A percentile compares a stretch with the other conserved stretches of the same genome.
Evolutionary conservation across 768 basidiomycete species (phyloP).

Genomic region (Sutorius australiensis): DNA sequence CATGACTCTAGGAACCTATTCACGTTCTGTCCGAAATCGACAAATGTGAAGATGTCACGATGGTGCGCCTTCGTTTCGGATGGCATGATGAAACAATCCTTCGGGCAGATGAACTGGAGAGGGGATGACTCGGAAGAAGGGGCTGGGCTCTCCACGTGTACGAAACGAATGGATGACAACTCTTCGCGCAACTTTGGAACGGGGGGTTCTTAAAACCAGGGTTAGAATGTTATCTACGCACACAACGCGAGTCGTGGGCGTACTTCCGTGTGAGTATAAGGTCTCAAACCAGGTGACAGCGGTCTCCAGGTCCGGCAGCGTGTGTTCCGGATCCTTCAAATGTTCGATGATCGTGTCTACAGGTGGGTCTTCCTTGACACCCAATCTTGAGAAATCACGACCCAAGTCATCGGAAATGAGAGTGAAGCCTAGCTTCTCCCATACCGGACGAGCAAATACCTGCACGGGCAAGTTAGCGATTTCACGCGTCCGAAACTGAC

Average conservation of each 20-base stretch:
- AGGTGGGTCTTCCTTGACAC: slow-evolving; percentile 6
- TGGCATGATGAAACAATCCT: slow-evolving; percentile 12
- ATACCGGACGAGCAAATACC: slow-evolving; percentile 7
- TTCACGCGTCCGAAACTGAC: neutral
- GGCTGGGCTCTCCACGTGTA: slow-evolving; percentile 1
- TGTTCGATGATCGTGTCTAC: neutral
- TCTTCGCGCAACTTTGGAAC: slow-evolving; percentile 1
- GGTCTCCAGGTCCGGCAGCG: neutral
- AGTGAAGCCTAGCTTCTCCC: slow-evolving; percentile 11
- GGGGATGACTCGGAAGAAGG: neutral
- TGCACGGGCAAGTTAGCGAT: neutral
- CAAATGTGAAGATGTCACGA: slow-evolving; percentile 12
- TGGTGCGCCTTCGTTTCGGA: slow-evolving; percentile 1
- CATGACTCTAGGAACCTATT: slow-evolving; percentile 14
- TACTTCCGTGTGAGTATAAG: slow-evolving; percentile 7
- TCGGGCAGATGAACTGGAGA: slow-evolving; percentile 1
- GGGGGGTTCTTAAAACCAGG: slow-evolving; percentile 1
- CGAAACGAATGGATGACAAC: slow-evolving; percentile 9
- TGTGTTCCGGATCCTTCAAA: neutral
- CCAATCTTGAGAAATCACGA: slow-evolving; percentile 12
- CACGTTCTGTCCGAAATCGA: slow-evolving; percentile 11
- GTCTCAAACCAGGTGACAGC: slow-evolving; percentile 9
- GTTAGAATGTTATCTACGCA: neutral
- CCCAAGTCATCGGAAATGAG: neutral
- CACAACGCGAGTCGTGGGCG: neutral